Percentiles rank a stretch among this genome's conserved stretches.
Evolutionary conservation across 805 yeast genomes (phyloP).

Genomic region (Saccharomycopsis schoenii): DNA sequence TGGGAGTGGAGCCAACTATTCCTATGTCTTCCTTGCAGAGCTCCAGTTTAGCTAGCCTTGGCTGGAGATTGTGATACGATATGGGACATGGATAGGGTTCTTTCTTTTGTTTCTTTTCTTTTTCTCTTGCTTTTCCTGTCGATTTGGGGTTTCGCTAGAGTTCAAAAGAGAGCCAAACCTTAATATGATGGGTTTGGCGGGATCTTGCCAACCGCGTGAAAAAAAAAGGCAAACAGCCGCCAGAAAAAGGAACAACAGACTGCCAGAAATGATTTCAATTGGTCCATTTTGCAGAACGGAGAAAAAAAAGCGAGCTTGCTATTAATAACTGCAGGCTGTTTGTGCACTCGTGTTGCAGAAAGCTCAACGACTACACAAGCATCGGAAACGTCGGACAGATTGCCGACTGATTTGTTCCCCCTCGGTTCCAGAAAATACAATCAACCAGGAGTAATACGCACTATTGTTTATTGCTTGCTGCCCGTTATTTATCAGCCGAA

Average conservation of each 20-base stretch:
- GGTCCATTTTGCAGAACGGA: background rate
- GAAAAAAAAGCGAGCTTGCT: background rate
- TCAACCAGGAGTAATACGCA: background rate
- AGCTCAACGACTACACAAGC: background rate
- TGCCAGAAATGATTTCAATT: background rate
- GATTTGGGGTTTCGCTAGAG: background rate
- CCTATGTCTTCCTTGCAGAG: background rate
- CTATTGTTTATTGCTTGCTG: background rate
- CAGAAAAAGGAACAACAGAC: background rate
- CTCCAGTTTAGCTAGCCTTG: background rate
- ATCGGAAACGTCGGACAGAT: background rate
- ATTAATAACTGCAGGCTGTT: background rate
- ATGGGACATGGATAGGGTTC: background rate
- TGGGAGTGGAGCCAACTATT: background rate
- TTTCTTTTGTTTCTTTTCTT: background rate
- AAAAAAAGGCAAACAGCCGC: background rate
- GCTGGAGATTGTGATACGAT: background rate
- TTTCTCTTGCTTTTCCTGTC: background rate
- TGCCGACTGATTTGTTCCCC: background rate
- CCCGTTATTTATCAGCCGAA: background rate
- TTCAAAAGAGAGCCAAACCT: background rate
- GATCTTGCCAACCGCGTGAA: slow-evolving; percentile 1
- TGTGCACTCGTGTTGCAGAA: background rate
- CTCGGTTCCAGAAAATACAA: background rate
- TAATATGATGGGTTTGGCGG: background rate